Evolutionary conservation across 352 stramenopile species (phyloP), one percentile per base, ranked within the genome.

Genomic region (Phytophthora pluvialis): DNA sequence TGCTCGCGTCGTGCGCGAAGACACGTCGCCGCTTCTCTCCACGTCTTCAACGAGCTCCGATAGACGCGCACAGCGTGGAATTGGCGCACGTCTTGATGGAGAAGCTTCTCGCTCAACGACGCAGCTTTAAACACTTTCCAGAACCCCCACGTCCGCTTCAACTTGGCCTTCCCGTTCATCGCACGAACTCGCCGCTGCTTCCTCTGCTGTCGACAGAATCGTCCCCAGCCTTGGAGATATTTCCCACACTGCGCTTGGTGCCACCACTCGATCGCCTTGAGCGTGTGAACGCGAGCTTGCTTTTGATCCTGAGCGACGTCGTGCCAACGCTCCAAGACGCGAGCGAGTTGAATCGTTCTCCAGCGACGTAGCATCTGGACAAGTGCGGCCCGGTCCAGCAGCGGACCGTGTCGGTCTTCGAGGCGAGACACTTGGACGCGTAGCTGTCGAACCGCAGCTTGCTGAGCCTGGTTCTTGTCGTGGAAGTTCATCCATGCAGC

Each of bases 191-290:
- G 25, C 12, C 59, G 29, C 7, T 60, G 25, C 8, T 48, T 66
- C 21, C 33, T 62, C 9, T 58, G 46, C 8, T 60, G 47, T 1
- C 25, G 6, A 9, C 45, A 64, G 33, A 72, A 67, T 6, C 12
- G 21, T 6, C 48, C 36, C 76, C 76, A 85, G 1, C 46, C 39
- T n/a, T 12, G 4, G n/a, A 85, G 68, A 18, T 49, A 49, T 9
- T 36, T 35, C 13, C 25, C 6, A 5, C 13, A 65, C 2, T 67
- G 69, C 15, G 16, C 57, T 8, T 40, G 42, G 5, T 70, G 61
- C 76, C 76, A 85, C 42, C 31, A 67, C 2, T 79, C 48, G 2
- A 85, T 72, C 10, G 73, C 73, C 3, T 58, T 21, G 0, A 82
- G 16, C 3, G 58, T 63, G 7, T 71, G 31, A 21, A 47, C 12